Percentiles rank a stretch among this genome's conserved stretches.
Evolutionary conservation across 176 grass and related monocot genomes (phyloP).

Genomic region (Tillandsia fasciculata): DNA sequence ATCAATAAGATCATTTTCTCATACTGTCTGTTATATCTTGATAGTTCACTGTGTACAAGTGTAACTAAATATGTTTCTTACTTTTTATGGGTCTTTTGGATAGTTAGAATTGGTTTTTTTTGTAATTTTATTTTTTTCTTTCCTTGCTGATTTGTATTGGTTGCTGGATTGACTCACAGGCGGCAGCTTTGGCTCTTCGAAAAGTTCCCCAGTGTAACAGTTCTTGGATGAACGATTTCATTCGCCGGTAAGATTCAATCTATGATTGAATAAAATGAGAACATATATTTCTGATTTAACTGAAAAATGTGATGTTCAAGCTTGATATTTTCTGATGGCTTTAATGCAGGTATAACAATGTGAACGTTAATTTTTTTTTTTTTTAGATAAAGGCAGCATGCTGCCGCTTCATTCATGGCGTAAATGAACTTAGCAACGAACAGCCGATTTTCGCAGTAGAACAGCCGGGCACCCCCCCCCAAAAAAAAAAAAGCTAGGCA

Average conservation of each 20-base stretch:
- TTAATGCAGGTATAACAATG: conserved; percentile 63
- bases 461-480: too few relatives aligned
- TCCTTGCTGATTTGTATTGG: conserved; percentile 1
- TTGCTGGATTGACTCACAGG: conserved; percentile 31
- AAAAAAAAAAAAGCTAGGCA: too few relatives aligned
- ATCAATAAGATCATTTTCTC: too few relatives aligned
- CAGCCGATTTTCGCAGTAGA: too few relatives aligned
- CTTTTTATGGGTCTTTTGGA: too few relatives aligned
- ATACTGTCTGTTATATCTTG: too few relatives aligned
- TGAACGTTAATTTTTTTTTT: conserved; percentile 98
- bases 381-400: too few relatives aligned
- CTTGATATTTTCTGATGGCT: background rate
- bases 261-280: background rate
- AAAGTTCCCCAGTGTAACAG: conserved; percentile 93
- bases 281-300: background rate
- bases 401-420: too few relatives aligned
- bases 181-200: conserved; percentile 80
- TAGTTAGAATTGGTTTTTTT: background rate
- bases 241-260: conserved; percentile 65
- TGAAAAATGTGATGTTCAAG: conserved; percentile 7
- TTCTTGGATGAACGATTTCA: conserved; percentile 91
- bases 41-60: too few relatives aligned
- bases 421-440: too few relatives aligned
- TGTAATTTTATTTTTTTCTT: background rate
- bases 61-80: too few relatives aligned